Base-by-base conservation (phyloP, 208 protist species). In the Plasmodiophora brassicae region DNA sequence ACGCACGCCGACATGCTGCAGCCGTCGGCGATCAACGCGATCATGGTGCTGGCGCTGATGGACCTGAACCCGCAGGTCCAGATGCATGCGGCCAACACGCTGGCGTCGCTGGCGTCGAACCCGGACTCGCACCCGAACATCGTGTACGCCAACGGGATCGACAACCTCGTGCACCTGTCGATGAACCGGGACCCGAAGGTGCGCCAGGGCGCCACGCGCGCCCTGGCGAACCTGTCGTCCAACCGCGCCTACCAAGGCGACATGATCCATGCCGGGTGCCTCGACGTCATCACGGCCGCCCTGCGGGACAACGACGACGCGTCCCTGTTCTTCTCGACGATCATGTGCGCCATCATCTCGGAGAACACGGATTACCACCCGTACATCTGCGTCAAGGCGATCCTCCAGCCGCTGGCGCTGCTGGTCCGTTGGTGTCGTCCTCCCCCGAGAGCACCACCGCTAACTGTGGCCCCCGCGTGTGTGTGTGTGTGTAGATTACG, bases 221-320 rank as follows among this genome's bases (percentile, higher is more conserved):
- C 65, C n/a, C n/a, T 78, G 65, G 65, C 65, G 65, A 78, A 78
- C n/a, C 65, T 78, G n/a, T 78, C 65, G n/a, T 78, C 65, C 32
- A 78, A 78, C 41, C 5, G 65, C 10, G 65, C 65, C 14, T 78
- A 78, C 41, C 65, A 78, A 38, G 65, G 65, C 5, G 65, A 78
- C 41, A 38, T 78, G 65, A 78, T 78, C n/a, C 65, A 78, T 32
- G 65, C 65, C 5, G 65, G 65, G 32, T 78, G 65, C 41, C 65
- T 78, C 20, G 65, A 78, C n/a, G 65, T 78, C 14, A 78, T 78
- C 65, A 78, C 65, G n/a, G 65, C 65, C n/a, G 65, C 65, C 20
- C n/a, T 78, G 20, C 32, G 41, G 41, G 65, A 78, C 41, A 78
- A 78, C n/a, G 65, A 78, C n/a, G n/a, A 32, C 5, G 65, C 65